Percentiles rank a stretch among this genome's conserved stretches.
phyloP scores from a whole-genome alignment of 2,329 filamentous ascomycete genomes.

The Botrytis porri region DNA sequence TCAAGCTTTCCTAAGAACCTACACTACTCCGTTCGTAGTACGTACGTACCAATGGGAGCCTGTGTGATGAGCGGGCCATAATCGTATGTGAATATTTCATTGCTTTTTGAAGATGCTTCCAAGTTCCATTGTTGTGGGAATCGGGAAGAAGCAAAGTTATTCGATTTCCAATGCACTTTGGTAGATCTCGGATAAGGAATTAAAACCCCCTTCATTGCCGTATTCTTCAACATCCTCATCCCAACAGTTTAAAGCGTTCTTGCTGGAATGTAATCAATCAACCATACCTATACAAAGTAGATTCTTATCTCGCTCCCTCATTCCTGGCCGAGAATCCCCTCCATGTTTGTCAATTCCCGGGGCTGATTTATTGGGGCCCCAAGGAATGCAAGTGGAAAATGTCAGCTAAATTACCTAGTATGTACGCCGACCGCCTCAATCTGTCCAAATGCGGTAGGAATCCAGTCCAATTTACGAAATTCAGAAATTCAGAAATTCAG shows the following conservation, averaged over 20 bases:
- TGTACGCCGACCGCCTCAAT: slow-evolving; percentile 9
- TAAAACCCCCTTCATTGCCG: neutral
- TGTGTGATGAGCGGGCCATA: neutral
- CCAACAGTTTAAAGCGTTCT: neutral
- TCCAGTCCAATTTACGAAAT: slow-evolving; percentile 9
- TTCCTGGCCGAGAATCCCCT: neutral
- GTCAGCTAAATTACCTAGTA: neutral
- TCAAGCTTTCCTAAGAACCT: neutral
- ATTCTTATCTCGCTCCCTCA: neutral
- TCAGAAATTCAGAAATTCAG: slow-evolving; percentile 13
- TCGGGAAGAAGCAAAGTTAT: neutral
- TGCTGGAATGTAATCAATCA: neutral
- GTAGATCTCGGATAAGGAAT: neutral
- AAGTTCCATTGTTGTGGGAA: neutral
- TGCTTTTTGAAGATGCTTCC: neutral
- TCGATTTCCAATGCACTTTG: neutral
- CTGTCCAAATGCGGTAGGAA: slow-evolving; percentile 10
- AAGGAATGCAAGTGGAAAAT: slow-evolving; percentile 14
- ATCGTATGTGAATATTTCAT: neutral
- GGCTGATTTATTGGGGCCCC: slow-evolving; percentile 1
- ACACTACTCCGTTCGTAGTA: neutral
- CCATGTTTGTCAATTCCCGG: neutral
- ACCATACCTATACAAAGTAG: neutral
- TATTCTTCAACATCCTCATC: neutral
- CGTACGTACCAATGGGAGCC: neutral